phyloP scores from a whole-genome alignment of 495 filamentous ascomycete species.

The Diplogelasinospora grovesii region DNA sequence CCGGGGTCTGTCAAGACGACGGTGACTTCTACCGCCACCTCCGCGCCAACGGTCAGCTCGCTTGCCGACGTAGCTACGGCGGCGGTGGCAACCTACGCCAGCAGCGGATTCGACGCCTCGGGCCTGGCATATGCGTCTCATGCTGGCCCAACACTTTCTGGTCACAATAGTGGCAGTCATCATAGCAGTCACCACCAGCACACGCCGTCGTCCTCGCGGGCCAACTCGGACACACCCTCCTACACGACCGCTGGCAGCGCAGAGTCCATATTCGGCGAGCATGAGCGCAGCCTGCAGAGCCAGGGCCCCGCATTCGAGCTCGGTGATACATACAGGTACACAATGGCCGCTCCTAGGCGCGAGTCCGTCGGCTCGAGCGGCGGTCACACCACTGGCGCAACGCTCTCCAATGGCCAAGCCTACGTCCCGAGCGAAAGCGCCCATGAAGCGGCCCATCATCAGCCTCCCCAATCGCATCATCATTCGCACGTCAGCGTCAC shows the following conservation, averaged over 20 bases:
- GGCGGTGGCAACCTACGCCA: conserved; percentile 15
- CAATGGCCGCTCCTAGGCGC: conserved; percentile 14
- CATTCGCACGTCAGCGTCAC: neutral
- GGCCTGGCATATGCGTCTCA: conserved; percentile 8
- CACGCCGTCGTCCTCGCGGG: conserved; percentile 3
- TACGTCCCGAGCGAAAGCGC: conserved; percentile 21
- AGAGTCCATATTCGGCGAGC: conserved; percentile 16
- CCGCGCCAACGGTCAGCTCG: conserved; percentile 11
- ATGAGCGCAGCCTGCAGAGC: conserved; percentile 17
- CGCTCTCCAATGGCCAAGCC: conserved; percentile 16
- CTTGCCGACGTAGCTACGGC: conserved; percentile 17
- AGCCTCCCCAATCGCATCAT: neutral
- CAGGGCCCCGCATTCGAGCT: conserved; percentile 17
- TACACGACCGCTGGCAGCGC: conserved; percentile 9
- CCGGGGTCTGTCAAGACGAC: conserved; percentile 17
- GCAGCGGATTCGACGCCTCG: conserved; percentile 8
- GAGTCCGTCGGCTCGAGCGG: conserved; percentile 12
- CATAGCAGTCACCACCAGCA: conserved; percentile 3
- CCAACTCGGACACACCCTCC: conserved; percentile 12
- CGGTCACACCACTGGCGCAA: conserved; percentile 6
- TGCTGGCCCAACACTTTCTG: neutral
- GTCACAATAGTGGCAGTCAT: no score
- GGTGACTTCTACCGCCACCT: conserved; percentile 9
- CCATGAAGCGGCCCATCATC: neutral
- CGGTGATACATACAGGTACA: conserved; percentile 15